Conservation (phyloP, 306 rosid species). For the Rosa chinensis region DNA sequence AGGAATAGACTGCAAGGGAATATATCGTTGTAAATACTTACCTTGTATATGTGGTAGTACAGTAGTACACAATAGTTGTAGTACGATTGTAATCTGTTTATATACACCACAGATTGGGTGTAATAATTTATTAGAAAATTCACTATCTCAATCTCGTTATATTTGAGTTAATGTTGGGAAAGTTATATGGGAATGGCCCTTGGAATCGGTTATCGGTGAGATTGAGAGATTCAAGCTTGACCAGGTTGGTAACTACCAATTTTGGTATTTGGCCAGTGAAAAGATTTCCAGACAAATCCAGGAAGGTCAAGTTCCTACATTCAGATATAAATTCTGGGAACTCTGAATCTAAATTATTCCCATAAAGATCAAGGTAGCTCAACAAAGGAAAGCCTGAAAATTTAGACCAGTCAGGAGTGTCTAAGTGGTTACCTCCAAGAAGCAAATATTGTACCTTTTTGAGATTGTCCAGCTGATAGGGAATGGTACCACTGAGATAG, state of each 20-base stretch:
- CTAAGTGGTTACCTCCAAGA: slow-evolving; percentile 46
- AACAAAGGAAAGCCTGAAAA: slow-evolving; percentile 48
- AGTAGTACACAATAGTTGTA: too few species aligned
- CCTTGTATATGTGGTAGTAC: too few species aligned
- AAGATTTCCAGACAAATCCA: slow-evolving; percentile 47
- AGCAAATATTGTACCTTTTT: slow-evolving; percentile 53
- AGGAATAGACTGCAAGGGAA: too few species aligned
- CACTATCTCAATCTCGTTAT: too few species aligned
- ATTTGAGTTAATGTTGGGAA: too few species aligned
- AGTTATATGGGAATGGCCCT: slow-evolving; percentile 46
- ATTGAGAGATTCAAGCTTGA: slow-evolving; percentile 53
- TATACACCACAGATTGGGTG: too few species aligned
- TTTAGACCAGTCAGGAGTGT: slow-evolving; percentile 44
- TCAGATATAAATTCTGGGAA: slow-evolving; percentile 53
- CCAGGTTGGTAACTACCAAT: slow-evolving; percentile 35
- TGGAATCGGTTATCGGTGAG: slow-evolving; percentile 37
- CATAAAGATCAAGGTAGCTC: slow-evolving; percentile 36
- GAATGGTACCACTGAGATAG: slow-evolving; percentile 42
- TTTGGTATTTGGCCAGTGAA: slow-evolving; percentile 36
- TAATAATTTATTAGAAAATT: too few species aligned
- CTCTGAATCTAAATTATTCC: slow-evolving; percentile 26
- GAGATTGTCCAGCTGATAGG: slow-evolving; percentile 55
- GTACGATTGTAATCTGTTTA: too few species aligned
- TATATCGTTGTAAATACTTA: too few species aligned
- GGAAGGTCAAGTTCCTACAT: slow-evolving; percentile 53